phyloP scores from a whole-genome alignment of 2,329 filamentous ascomycete genomes.

The Chaetomium strumarium region DNA sequence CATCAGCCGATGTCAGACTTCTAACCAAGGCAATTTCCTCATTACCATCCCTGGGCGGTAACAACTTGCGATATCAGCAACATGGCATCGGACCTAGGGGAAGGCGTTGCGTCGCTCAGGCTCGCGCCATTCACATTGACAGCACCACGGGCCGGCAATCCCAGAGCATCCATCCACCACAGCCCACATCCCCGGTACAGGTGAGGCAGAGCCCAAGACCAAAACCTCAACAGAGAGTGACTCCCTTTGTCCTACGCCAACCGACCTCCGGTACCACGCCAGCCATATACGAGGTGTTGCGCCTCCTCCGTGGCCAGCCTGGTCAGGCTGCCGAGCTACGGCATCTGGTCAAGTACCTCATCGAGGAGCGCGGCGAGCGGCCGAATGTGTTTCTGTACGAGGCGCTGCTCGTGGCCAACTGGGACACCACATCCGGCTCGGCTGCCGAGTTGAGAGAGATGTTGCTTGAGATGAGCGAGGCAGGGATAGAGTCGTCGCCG shows the following conservation, averaged over 20 bases:
- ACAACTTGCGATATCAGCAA: neutral
- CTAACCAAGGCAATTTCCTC: conserved; percentile 31
- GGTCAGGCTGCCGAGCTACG: conserved; percentile 35
- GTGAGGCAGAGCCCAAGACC: no score
- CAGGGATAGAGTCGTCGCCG: conserved; percentile 57
- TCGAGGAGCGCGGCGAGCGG: conserved; percentile 48
- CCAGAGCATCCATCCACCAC: no score
- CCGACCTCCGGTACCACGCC: conserved; percentile 17
- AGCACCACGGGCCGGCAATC: neutral
- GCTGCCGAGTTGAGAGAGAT: conserved; percentile 56
- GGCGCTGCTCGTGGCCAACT: conserved; percentile 67
- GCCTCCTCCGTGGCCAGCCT: conserved; percentile 30
- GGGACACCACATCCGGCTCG: conserved; percentile 56
- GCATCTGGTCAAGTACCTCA: conserved; percentile 51
- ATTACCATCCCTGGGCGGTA: conserved; percentile 2
- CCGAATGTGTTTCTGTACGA: conserved; percentile 62
- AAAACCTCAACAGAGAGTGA: neutral
- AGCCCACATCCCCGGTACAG: no score
- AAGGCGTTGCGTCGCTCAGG: neutral
- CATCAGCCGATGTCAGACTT: conserved; percentile 41
- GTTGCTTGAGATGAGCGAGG: conserved; percentile 64
- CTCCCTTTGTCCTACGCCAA: neutral
- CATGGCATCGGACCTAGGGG: neutral
- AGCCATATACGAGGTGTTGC: conserved; percentile 46
- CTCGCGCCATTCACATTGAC: neutral